Base-by-base conservation (phyloP, 345 rosid species). In the Aethionema arabicum region DNA sequence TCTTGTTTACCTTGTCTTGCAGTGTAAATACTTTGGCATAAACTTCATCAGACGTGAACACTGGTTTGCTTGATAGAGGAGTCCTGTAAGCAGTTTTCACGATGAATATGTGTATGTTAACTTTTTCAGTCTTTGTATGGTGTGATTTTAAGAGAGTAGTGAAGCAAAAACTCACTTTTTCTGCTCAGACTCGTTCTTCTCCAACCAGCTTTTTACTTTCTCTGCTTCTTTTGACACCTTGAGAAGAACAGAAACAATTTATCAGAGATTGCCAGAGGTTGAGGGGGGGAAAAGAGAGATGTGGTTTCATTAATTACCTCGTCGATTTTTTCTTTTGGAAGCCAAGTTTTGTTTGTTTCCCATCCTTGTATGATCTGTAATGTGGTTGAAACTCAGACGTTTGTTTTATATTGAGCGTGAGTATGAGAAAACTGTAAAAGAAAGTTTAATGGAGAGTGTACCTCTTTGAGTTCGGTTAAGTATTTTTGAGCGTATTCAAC, bases 271-370 rank as follows among this genome's bases (percentile, higher is more conserved):
- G n/a, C 33, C 31, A 21, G 0, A 14, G 4, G 0, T 2, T 13
- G 36, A 47, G 14, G 27, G 52, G 14, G 27, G 52, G 14, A 8
- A 4, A 27, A 46, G 32, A 63, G 16, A 67, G 29, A 11, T 44
- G 31, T 36, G 56, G 21, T 37, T 49, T 11, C 37, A 30, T 10
- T 37, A 53, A 16, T 7, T 42, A 95, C 99, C 97, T 88, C 95
- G 50, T 82, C 78, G 65, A 84, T 70, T 75, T 63, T 84, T 36
- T 78, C 83, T 72, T 78, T 87, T 4, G 96, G 95, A 79, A 93
- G 90, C 99, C 99, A 93, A 46, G 95, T 76, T 72, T 90, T 93
- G 52, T 81, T 80, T 4, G 68, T 59, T 70, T 82, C 88, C 97
- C 99, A 93, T 43, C 67, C 84, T 66, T 54, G 61, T 49, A 78